Evolutionary conservation across 176 grass and related monocot species (phyloP).

Genomic region (Puccinellia tenuiflora): DNA sequence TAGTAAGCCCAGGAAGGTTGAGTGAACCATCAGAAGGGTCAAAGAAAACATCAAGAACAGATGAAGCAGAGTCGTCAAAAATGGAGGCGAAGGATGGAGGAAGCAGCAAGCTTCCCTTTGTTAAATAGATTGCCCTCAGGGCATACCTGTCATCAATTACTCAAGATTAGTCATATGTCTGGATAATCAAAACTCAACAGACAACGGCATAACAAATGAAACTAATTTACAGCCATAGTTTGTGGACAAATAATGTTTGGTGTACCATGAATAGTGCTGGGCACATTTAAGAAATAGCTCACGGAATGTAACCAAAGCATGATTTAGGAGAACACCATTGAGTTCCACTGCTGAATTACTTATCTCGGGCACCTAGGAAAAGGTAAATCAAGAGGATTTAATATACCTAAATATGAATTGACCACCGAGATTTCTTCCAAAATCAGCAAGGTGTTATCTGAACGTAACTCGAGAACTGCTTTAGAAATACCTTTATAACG

Average conservation of each 20-base stretch:
- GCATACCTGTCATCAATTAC: conserved; percentile 58
- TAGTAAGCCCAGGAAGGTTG: conserved; percentile 72
- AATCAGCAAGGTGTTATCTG: neutral
- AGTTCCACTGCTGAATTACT: conserved; percentile 70
- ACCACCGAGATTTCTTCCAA: neutral
- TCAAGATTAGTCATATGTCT: conserved; percentile 13
- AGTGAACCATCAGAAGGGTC: conserved; percentile 85
- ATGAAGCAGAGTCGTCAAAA: conserved; percentile 81
- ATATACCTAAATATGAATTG: neutral
- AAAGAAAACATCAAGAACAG: conserved; percentile 94
- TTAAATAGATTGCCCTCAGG: conserved; percentile 72
- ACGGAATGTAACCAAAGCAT: conserved; percentile 84
- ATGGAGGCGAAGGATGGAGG: conserved; percentile 88
- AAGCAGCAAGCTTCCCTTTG: conserved; percentile 76
- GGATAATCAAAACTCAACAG: neutral
- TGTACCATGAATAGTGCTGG: conserved; percentile 85
- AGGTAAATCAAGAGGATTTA: neutral
- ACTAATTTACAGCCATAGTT: neutral
- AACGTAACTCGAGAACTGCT: conserved; percentile 23
- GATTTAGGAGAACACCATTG: conserved; percentile 81
- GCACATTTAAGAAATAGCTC: conserved; percentile 82
- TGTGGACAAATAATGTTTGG: conserved; percentile 1
- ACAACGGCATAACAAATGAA: neutral
- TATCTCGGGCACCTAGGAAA: conserved; percentile 63
- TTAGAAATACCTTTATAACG: conserved; percentile 59